Evolutionary conservation across 495 filamentous ascomycete species (phyloP).

Genomic region (Cercophora scortea): DNA sequence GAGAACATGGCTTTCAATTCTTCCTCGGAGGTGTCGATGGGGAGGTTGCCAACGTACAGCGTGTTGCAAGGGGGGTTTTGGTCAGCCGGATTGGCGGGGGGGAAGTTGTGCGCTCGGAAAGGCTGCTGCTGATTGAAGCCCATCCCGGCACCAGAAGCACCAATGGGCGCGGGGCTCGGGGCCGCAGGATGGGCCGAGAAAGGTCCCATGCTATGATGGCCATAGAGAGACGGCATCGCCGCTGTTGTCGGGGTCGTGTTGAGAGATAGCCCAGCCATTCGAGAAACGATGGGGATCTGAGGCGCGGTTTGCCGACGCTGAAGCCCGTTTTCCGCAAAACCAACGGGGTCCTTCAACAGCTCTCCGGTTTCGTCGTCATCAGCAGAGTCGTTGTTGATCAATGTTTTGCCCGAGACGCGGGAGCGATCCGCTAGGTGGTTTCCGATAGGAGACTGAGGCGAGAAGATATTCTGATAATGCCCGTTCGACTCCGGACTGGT

Average conservation of each 20-base stretch:
- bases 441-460: conserved; percentile 74
- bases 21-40: conserved; percentile 89
- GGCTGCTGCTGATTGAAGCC: conserved; percentile 49
- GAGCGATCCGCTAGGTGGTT: conserved; percentile 63
- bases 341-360: conserved; percentile 74
- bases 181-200: conserved; percentile 43
- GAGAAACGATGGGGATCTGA: conserved; percentile 56
- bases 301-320: conserved; percentile 68
- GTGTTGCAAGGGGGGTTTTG: conserved; percentile 98
- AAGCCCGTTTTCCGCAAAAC: conserved; percentile 69
- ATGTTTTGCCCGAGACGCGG: conserved; percentile 68
- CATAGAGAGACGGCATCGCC: conserved; percentile 46
- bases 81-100: conserved; percentile 90
- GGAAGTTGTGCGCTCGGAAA: conserved; percentile 60
- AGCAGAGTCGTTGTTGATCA: conserved; percentile 73
- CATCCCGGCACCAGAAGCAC: conserved; percentile 23
- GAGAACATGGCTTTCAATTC: conserved; percentile 93
- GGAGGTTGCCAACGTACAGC: conserved; percentile 92
- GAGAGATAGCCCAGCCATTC: conserved; percentile 63
- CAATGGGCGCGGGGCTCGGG: conserved; percentile 54
- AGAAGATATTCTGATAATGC: conserved; percentile 69
- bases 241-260: conserved; percentile 48
- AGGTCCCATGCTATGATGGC: conserved; percentile 32
- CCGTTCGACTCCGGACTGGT: conserved; percentile 52
- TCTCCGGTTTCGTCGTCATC: conserved; percentile 81